Percentiles rank a stretch among this genome's conserved stretches.
Conservation (phyloP, 106 monocot genomes). For the Gastrodia elata region DNA sequence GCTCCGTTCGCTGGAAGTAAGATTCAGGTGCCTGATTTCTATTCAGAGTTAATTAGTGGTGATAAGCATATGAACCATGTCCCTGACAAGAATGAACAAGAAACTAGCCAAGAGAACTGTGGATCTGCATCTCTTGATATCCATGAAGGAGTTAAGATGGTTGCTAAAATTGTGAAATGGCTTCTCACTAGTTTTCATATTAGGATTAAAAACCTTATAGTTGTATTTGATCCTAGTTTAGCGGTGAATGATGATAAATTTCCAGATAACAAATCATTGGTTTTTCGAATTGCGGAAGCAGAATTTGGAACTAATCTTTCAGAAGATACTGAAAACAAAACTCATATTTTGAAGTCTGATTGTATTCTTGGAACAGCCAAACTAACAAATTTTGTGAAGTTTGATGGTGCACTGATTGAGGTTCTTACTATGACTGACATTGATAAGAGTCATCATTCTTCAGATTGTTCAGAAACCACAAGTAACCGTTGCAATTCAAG, state of each 20-base stretch:
- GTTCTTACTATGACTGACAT: slow-evolving; percentile 55
- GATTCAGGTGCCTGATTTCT: slow-evolving; percentile 8
- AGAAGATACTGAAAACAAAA: slow-evolving; percentile 31
- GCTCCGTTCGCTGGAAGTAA: slow-evolving; percentile 32
- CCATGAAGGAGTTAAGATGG: slow-evolving; percentile 88
- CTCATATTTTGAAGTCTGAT: slow-evolving; percentile 10
- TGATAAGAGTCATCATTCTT: slow-evolving; percentile 2
- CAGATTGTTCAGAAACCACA: slow-evolving; percentile 17
- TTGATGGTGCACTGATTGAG: slow-evolving; percentile 61
- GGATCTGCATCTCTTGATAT: slow-evolving; percentile 43
- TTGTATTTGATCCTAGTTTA: slow-evolving; percentile 73
- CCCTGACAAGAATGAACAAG: slow-evolving; percentile 24
- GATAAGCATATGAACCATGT: slow-evolving; percentile 10
- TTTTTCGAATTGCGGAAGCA: slow-evolving; percentile 66
- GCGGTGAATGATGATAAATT: slow-evolving; percentile 21
- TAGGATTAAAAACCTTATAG: slow-evolving; percentile 61
- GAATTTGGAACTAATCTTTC: slow-evolving; percentile 80
- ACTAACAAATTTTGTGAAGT: slow-evolving; percentile 79
- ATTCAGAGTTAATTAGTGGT: slow-evolving; percentile 11
- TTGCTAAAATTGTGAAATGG: slow-evolving; percentile 87
- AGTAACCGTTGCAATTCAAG: slow-evolving; percentile 19
- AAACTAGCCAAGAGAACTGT: slow-evolving; percentile 5
- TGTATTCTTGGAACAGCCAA: slow-evolving; percentile 42
- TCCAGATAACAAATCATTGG: slow-evolving; percentile 31
- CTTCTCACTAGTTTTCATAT: slow-evolving; percentile 83